Evolutionary conservation across 2,329 filamentous ascomycete genomes (phyloP).

Genomic region (Fusarium sp.): DNA sequence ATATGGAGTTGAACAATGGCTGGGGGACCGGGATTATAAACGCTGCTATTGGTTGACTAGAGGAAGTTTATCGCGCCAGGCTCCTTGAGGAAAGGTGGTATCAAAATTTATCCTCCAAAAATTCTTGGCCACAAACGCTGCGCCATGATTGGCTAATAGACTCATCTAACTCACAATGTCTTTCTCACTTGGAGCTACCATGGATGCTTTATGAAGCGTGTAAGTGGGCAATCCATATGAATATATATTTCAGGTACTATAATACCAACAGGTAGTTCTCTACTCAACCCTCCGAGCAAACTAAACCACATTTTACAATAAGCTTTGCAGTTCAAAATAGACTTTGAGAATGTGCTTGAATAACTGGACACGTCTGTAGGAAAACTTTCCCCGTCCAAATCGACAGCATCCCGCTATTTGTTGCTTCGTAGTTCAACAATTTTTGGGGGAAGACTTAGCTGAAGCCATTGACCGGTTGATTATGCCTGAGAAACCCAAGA

Average conservation of each 20-base stretch:
- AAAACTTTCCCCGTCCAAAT: no score
- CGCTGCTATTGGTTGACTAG: not conserved
- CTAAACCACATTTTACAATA: no score
- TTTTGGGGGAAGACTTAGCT: no score
- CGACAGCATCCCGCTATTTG: no score
- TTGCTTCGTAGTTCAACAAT: no score
- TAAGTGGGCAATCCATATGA: not conserved
- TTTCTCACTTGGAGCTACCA: not conserved
- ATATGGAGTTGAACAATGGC: slow-evolving; percentile 11
- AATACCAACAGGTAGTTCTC: not conserved
- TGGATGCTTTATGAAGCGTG: not conserved
- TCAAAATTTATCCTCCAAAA: slow-evolving; percentile 8
- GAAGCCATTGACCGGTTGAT: no score
- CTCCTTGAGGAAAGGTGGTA: not conserved
- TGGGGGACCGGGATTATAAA: not conserved
- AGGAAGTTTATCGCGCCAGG: not conserved
- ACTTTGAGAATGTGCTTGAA: no score
- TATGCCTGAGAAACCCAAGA: no score
- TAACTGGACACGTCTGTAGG: no score
- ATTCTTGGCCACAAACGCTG: not conserved
- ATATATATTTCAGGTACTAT: not conserved
- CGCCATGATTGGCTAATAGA: not conserved
- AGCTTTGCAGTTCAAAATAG: no score
- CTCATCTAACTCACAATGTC: not conserved
- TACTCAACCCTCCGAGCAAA: no score